Conservation (phyloP, 1,284 basidiomycete species). For the Neonothopanus nambi region DNA sequence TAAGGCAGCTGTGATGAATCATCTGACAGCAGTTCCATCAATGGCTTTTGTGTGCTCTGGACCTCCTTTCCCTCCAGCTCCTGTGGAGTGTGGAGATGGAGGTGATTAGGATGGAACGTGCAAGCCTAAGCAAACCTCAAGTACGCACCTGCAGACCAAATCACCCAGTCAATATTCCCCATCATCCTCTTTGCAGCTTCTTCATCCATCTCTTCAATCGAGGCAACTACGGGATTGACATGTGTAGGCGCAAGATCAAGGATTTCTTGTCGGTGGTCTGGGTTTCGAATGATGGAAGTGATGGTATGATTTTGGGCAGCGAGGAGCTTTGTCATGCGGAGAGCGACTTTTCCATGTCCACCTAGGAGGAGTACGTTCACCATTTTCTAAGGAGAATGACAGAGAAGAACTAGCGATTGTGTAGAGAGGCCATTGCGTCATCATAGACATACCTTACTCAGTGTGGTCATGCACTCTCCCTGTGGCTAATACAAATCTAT, state of each 20-base stretch:
- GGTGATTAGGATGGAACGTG: background rate
- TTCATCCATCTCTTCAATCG: slow-evolving; percentile 16
- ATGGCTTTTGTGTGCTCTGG: slow-evolving; percentile 65
- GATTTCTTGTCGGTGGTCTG: slow-evolving; percentile 50
- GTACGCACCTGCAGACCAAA: slow-evolving; percentile 16
- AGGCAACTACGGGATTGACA: slow-evolving; percentile 14
- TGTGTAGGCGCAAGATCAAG: slow-evolving; percentile 9
- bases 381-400: slow-evolving; percentile 3
- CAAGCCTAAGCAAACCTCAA: background rate
- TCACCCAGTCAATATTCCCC: slow-evolving; percentile 15
- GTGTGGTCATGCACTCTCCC: too few species aligned
- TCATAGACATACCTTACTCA: too few species aligned
- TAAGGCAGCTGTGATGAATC: slow-evolving; percentile 15
- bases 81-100: slow-evolving; percentile 31
- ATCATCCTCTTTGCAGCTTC: slow-evolving; percentile 14
- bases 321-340: slow-evolving; percentile 52
- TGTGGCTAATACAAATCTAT: too few species aligned
- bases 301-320: slow-evolving; percentile 43
- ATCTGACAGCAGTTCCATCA: slow-evolving; percentile 64
- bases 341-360: slow-evolving; percentile 55
- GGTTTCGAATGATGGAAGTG: slow-evolving; percentile 58
- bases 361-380: slow-evolving; percentile 32
- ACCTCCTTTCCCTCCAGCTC: slow-evolving; percentile 70
- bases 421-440: too few species aligned
- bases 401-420: too few species aligned